Base-by-base conservation (phyloP, 1,284 basidiomycete genomes). In the Waitea zeae region DNA sequence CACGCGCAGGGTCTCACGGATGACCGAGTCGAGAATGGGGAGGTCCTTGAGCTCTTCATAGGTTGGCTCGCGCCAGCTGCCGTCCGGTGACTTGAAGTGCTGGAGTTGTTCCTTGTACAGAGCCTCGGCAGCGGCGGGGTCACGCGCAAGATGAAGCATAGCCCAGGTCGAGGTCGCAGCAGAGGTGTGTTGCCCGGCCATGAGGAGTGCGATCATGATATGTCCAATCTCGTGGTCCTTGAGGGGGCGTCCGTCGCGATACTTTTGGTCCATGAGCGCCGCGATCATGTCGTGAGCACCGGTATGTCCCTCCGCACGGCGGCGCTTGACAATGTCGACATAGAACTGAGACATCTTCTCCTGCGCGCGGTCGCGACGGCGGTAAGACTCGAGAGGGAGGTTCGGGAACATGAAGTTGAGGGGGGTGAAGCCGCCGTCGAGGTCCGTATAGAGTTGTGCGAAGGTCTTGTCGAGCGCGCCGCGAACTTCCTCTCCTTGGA, bases 121-220 rank as follows among this genome's bases (percentile, higher is more conserved):
- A 9, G 69, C 69, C 39, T 83, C 74, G 36, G 73, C 74, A 40
- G 93, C 49, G 17, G 88, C 76, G 1, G 72, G 72, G 37, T 77
- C 66, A 43, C 71, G 60, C n/a, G 89, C 93, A 14, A 98, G 57
- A 47, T 95, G 87, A 33, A 97, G 69, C 27, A 98, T 62, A n/a
- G 80, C 57, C 95, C 95, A 99, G 3, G 87, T 78, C 17, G 76
- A 75, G 7, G 88, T 86, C 0, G 93, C 83, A 13, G 89, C 92
- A 45, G 81, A 87, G 0, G 95, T 99, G 60, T 98, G 95, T 58
- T 99, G 95, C 17, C 95, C 95, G 27, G 93, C 93, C 89, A 93
- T 92, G 42, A 93, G 72, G 31, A 92, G 67, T 14, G 88, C 87
- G 45, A 90, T 92, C 81, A 98, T 79, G 51, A 97, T 92, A 50